Evolutionary conservation across 345 rosid species (phyloP).

Genomic region (Rhodomyrtus tomentosa): DNA sequence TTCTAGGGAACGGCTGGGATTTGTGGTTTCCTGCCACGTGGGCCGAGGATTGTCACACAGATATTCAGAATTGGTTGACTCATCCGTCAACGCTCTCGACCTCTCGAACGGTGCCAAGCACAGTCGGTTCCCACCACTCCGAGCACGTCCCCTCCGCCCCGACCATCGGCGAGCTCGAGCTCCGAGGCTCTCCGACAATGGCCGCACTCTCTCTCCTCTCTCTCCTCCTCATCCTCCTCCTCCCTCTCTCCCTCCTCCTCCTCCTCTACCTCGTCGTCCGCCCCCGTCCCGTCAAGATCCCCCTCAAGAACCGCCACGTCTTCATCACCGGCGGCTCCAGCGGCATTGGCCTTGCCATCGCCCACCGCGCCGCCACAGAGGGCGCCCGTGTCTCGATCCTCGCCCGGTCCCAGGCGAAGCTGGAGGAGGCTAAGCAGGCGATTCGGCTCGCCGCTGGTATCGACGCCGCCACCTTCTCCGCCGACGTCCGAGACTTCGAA

Average conservation of each 20-base stretch:
- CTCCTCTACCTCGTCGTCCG: slow-evolving; percentile 37
- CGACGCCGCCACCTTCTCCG: slow-evolving; percentile 54
- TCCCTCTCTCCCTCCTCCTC: slow-evolving; percentile 28
- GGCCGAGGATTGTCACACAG: no score
- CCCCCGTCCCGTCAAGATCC: slow-evolving; percentile 48
- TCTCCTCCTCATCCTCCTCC: slow-evolving; percentile 11
- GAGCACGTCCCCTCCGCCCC: background rate
- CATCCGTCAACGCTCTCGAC: no score
- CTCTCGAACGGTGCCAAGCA: no score
- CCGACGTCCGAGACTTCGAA: slow-evolving; percentile 69
- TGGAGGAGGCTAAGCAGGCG: slow-evolving; percentile 49
- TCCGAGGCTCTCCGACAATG: fast-evolving
- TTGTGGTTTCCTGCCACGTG: no score
- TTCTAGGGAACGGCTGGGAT: no score
- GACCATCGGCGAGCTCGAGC: background rate
- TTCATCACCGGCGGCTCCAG: slow-evolving; percentile 91
- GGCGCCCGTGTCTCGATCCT: slow-evolving; percentile 77
- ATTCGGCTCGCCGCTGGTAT: slow-evolving; percentile 60
- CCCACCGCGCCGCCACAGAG: slow-evolving; percentile 54
- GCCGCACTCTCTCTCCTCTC: background rate
- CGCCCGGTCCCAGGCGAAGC: slow-evolving; percentile 46
- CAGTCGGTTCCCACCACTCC: no score
- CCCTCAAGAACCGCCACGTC: slow-evolving; percentile 64
- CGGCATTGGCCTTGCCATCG: slow-evolving; percentile 78
- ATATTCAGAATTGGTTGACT: no score